Base-by-base conservation (phyloP, 2,329 filamentous ascomycete genomes). In the Trichoderma sp. region DNA sequence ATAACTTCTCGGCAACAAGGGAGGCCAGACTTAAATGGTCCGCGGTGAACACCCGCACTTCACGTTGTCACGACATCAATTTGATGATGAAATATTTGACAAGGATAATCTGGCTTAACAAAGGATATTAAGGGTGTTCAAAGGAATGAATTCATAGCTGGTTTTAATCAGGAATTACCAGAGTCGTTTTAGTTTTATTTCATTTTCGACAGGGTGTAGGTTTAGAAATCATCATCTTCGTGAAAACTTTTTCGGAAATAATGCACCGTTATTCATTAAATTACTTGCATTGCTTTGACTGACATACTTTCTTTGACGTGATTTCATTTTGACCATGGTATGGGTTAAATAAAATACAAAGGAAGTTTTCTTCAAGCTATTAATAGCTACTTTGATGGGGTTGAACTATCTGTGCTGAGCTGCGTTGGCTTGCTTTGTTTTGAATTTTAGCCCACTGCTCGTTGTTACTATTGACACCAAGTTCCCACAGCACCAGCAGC, bases 81-180 rank as follows among this genome's bases (percentile, higher is more conserved):
- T 16, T 53, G 61, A 64, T 35, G 52, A 63, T 63, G 27, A 55
- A 27, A n/a, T 64, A 31, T 56, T 21, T 35, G 49, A 64, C 19
- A n/a, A 27, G 40, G 49, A 27, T 47, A 35, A 47, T 58, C 29
- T 58, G 55, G 55, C 40, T 67, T 67, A 43, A 56, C 40, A 14
- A 37, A 64, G 24, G 61, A 21, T 43, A 56, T 14, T 35, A 37
- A 64, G 24, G 61, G 31, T 43, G 56, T 14, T 35, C 61, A 56
- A 29, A 52, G 40, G n/a, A 43, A 56, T 64, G 61, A 35, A 27
- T 21, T 7, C 27, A 27, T 27, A 27, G 11, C 3, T 58, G 64
- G 21, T 58, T 59, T 52, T 24, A 5, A 3, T 7, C 13, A 52
- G 59, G 37, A 31, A 55, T 2, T 3, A 58, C 40, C n/a, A 49